Conservation (phyloP, 345 rosid genomes). For the Eutrema heterophyllum region DNA sequence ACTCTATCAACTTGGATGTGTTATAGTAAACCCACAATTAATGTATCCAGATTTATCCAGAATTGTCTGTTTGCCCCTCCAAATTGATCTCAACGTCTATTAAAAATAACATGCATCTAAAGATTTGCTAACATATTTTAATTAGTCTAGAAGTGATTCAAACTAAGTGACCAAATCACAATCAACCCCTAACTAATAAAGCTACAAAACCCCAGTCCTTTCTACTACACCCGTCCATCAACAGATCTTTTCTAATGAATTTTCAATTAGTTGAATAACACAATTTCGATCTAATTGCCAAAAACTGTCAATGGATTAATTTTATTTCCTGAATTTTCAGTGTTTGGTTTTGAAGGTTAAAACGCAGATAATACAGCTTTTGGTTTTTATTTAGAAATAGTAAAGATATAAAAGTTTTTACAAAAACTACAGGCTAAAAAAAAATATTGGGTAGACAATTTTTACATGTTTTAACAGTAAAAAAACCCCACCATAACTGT, state of each 20-base stretch:
- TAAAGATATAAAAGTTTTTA: background rate
- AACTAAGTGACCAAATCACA: background rate
- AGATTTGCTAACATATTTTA: background rate
- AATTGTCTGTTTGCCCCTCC: slow-evolving; percentile 11
- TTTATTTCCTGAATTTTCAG: background rate
- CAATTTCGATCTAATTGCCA: background rate
- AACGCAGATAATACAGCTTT: background rate
- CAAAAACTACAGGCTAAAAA: background rate
- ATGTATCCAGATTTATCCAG: slow-evolving; percentile 20
- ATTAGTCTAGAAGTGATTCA: slow-evolving; percentile 1
- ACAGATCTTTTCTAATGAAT: background rate
- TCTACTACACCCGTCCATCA: background rate
- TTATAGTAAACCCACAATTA: slow-evolving; percentile 22
- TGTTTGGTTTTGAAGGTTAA: background rate
- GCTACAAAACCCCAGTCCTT: background rate
- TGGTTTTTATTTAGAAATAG: background rate
- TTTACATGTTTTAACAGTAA: background rate
- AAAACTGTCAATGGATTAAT: background rate
- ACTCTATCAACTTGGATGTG: slow-evolving; percentile 26
- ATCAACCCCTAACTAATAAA: slow-evolving; percentile 8
- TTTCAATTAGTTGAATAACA: background rate
- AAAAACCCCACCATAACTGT: background rate
- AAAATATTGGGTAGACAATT: background rate
- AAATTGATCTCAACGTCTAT: background rate
- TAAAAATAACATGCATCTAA: slow-evolving; percentile 1